Base-by-base conservation (phyloP, 495 filamentous ascomycete genomes). In the Hypoxylon crocopeplum region DNA sequence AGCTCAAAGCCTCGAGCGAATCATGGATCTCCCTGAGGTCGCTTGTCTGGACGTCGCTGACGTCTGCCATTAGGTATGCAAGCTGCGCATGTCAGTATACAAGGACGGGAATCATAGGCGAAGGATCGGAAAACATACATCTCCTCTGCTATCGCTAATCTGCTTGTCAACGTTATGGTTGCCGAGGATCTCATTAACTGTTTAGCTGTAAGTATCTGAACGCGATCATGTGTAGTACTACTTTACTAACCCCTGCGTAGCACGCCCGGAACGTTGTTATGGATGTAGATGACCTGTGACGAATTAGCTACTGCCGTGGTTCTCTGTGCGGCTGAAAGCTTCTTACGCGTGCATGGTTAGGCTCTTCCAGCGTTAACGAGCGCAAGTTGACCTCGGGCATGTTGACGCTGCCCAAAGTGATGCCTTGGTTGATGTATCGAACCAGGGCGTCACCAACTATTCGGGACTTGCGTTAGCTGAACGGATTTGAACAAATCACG, bases 121-220 rank as follows among this genome's bases (percentile, higher is more conserved):
- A 42, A 40, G 19, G 29, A 22, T 12, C 16, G 22, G 19, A 48
- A 40, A 21, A 72, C 82, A 51, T 74, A 90, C 87, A 73, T 97
- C 93, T 62, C 92, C 94, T 78, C 89, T 86, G 76, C 87, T 94
- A 71, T 97, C 95, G 24, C 91, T 93, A 77, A 92, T 97, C 72
- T 99, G 95, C 79, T 97, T 97, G 70, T 97, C 94, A 56, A 99
- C 92, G 69, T 99, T 99, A 76, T 99, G 93, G 50, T 94, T 86
- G 12, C 86, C 90, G 55, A 98, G 84, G 50, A 97, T 89, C 64
- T 92, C 88, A 77, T 98, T 99, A 40, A 98, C 92, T 88, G 44
- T 45, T 20, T 25, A 38, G 38, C 16, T 37, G 30, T 67, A 29
- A 67, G 54, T 61, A 32, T 63, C 17, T 21, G 10, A 3, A 30